A percentile compares a stretch with the other conserved stretches of the same genome.
These are phyloP conservation scores for Steccherinum ochraceum DNA, from an alignment of 768 basidiomycete genomes.

Conservation along the genomic window DNA sequence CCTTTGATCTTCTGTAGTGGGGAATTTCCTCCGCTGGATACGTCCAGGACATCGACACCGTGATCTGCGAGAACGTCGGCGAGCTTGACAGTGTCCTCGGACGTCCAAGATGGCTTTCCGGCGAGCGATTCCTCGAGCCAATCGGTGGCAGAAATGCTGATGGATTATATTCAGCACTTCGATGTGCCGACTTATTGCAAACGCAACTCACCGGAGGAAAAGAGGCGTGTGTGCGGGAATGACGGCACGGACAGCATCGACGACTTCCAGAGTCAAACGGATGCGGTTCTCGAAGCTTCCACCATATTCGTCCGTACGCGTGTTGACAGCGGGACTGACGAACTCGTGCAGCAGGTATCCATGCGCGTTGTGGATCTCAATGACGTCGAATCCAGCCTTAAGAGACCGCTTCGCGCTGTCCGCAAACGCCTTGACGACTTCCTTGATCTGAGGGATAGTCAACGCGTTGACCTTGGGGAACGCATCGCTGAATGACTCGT, in stretches of 20 bases:
- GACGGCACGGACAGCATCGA: slow-evolving; percentile 43
- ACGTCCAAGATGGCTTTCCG: slow-evolving; percentile 56
- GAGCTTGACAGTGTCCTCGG: slow-evolving; percentile 59
- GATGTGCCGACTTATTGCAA: not conserved
- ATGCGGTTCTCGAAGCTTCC: slow-evolving; percentile 40
- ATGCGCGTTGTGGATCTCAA: slow-evolving; percentile 25
- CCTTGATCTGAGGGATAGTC: slow-evolving; percentile 21
- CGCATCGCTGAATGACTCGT: slow-evolving; percentile 4
- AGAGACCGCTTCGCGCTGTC: slow-evolving; percentile 33
- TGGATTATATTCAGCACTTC: not conserved
- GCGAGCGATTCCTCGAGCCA: slow-evolving; percentile 57
- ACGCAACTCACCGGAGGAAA: slow-evolving; percentile 49
- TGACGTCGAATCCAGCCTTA: slow-evolving; percentile 25
- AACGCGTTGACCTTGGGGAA: slow-evolving; percentile 13
- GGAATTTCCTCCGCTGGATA: slow-evolving; percentile 59
- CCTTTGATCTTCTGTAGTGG: slow-evolving; percentile 42
- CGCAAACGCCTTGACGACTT: slow-evolving; percentile 21
- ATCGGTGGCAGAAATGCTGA: slow-evolving; percentile 63
- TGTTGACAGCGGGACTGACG: slow-evolving; percentile 28
- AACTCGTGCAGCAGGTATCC: slow-evolving; percentile 32
- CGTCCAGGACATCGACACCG: slow-evolving; percentile 72
- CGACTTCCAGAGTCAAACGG: slow-evolving; percentile 32
- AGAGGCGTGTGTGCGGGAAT: slow-evolving; percentile 61
- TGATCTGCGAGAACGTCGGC: slow-evolving; percentile 50
- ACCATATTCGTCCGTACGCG: slow-evolving; percentile 40